Evolutionary conservation across 2,329 filamentous ascomycete genomes (phyloP), one percentile per base, ranked within the genome.

Genomic region (Xylaria sp.): DNA sequence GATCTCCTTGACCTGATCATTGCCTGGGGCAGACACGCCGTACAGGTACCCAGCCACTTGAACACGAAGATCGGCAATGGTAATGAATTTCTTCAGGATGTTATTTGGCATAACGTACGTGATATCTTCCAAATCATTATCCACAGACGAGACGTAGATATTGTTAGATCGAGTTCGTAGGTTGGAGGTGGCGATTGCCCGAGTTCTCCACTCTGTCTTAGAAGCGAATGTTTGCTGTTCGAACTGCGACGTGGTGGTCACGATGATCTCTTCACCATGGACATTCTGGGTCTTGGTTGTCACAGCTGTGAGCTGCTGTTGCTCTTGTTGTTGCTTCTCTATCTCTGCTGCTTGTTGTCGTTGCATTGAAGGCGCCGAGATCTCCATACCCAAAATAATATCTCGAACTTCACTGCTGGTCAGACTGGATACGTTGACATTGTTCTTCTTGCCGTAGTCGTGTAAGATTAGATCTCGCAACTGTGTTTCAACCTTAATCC

Each of bases 61-160:
- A 15, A 98, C 94, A 57, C 97, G 92, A 65, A 99, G 88, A 84
- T 99, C 96, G 56, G 96, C 92, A 78, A 99, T 97, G 28, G 93
- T 96, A 83, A 99, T 98, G 86, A 99, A 99, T 73, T 94, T 93
- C 87, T 97, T 98, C 76, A 99, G 88, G 58, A 99, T 91, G 80
- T 99, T 99, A 88, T 98, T 99, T 0, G 96, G 96, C 93, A 99
- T 98, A 77, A 99, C 93, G 77, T 98, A 99, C 0, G 95, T 99
- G 78, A 93, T 92, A 76, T 94, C 93, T 69, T 97, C 94, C 72
- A 96, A 89, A 63, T 94, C 92, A 73, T 95, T 92, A 79, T 98
- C 96, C 63, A 98, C 94, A 0, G 94, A 96, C 8, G 96, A 97
- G 75, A 99, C 97, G 81, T 98, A 99, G 77, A 99, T 97, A 82